phyloP scores from a whole-genome alignment of 2,329 filamentous ascomycete species.

The Hymenoscyphus infarciens region DNA sequence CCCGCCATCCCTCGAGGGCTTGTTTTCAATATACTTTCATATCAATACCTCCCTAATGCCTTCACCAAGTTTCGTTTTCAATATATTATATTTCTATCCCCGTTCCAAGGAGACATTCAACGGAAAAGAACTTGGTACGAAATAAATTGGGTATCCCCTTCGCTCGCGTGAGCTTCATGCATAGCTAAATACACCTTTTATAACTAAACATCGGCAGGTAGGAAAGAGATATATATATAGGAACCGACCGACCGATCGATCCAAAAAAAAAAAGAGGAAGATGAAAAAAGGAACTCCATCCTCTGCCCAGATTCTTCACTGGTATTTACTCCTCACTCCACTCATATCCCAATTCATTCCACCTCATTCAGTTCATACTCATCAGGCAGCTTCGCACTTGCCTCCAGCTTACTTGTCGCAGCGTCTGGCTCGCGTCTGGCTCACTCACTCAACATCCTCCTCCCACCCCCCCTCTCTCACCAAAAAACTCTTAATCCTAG shows the following conservation, averaged over 20 bases:
- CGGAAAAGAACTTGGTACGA: not conserved
- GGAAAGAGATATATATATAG: not conserved
- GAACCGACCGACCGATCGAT: not conserved
- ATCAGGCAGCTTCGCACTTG: not conserved
- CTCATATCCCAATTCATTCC: not conserved
- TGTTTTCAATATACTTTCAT: too few species aligned
- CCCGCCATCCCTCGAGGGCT: too few species aligned
- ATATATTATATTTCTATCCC: not conserved
- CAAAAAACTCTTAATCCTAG: conserved; percentile 69
- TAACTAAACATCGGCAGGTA: not conserved
- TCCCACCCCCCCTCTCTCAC: conserved; percentile 80
- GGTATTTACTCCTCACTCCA: not conserved
- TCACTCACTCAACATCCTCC: conserved; percentile 22
- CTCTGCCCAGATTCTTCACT: not conserved
- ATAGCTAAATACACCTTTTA: conserved; percentile 5
- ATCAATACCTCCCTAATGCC: too few species aligned
- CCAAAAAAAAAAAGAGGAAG: not conserved
- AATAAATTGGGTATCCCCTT: conserved; percentile 3
- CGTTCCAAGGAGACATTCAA: too few species aligned
- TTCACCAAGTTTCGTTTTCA: not conserved
- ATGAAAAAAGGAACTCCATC: not conserved
- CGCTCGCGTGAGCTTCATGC: not conserved
- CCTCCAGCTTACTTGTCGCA: not conserved
- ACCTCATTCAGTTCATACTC: not conserved
- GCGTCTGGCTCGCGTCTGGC: too few species aligned